Evolutionary conservation across 2,329 filamentous ascomycete genomes (phyloP), one percentile per base, ranked within the genome.

Genomic region (Paecilomyces dactylethromorphus): DNA sequence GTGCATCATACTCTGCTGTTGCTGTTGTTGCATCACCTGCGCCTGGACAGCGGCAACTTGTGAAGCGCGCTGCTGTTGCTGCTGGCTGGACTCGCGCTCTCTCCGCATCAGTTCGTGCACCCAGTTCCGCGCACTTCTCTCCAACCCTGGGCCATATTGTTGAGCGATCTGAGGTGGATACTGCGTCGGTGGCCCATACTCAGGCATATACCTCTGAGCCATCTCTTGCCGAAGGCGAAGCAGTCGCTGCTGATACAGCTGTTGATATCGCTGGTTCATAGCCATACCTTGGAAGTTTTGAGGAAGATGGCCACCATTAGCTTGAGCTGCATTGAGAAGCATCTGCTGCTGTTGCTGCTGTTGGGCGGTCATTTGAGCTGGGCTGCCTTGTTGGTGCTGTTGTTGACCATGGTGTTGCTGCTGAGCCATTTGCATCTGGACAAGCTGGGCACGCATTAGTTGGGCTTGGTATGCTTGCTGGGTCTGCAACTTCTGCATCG

Each of bases 1-100:
- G 39, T 74, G 71, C 74, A 76, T 76, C 71, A 76, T 75, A 52
- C 73, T 75, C 60, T 75, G 72, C 22, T 74, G 72, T 22, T 74
- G 71, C 55, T 75, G 73, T 55, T 63, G 60, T 21, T 76, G 69
- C 56, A 70, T 61, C 39, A 64, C 66, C 54, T 70, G 72, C 21
- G 69, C 70, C 54, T 74, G 72, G 58, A 72, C 68, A 15, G 68
- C 68, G 32, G 68, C 67, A 55, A 63, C 65, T 31, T 73, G 71
- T 1, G 63, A 64, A 31, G 69, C 67, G 35, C 70, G 70, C 39
- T 71, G 68, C 55, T 70, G 70, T 39, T 71, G 68, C 56, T 72
- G 72, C 55, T 69, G 66, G 53, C 66, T 64, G 57, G 64, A 63
- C 54, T 74, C 71, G 24, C 70, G 69, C 26, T 76, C 74, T 49